A percentile compares a stretch with the other conserved stretches of the same genome.
These are phyloP conservation scores for Isochrysis galbana DNA, from an alignment of 78 protist genomes.

Conservation along the genomic window DNA sequence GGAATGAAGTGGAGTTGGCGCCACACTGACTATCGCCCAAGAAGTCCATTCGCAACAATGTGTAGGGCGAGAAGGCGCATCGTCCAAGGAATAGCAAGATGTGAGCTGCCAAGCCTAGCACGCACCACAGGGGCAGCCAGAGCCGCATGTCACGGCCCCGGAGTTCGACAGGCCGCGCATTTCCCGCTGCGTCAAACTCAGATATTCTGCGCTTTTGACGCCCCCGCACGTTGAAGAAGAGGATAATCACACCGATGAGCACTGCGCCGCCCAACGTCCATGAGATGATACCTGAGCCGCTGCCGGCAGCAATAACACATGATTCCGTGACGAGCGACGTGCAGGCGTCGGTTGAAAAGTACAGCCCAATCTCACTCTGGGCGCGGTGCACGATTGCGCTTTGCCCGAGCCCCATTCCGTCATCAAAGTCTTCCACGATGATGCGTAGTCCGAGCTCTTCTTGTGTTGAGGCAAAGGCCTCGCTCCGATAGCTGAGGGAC, in stretches of 20 bases:
- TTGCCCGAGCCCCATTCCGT: background rate
- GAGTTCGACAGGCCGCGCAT: background rate
- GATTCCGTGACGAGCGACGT: background rate
- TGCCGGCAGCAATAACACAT: background rate
- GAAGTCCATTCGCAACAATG: background rate
- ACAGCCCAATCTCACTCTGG: background rate
- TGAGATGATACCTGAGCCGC: background rate
- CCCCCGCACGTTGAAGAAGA: background rate
- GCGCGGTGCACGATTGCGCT: background rate
- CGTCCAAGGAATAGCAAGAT: background rate
- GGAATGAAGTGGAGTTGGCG: background rate
- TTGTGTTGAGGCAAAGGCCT: background rate
- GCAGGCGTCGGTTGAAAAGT: background rate
- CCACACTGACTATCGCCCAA: background rate
- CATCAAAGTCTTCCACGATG: background rate
- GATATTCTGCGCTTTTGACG: background rate
- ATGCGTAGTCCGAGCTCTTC: background rate
- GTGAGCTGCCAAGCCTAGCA: background rate
- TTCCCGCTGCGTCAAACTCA: background rate
- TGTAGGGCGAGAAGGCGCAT: background rate
- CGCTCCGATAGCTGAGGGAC: background rate
- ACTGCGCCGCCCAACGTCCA: background rate
- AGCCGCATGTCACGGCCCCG: background rate
- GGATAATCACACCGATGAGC: background rate
- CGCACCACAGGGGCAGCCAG: background rate